These are phyloP conservation scores for Boletus bicolor DNA, from an alignment of 768 basidiomycete genomes.

Conservation along the genomic window DNA sequence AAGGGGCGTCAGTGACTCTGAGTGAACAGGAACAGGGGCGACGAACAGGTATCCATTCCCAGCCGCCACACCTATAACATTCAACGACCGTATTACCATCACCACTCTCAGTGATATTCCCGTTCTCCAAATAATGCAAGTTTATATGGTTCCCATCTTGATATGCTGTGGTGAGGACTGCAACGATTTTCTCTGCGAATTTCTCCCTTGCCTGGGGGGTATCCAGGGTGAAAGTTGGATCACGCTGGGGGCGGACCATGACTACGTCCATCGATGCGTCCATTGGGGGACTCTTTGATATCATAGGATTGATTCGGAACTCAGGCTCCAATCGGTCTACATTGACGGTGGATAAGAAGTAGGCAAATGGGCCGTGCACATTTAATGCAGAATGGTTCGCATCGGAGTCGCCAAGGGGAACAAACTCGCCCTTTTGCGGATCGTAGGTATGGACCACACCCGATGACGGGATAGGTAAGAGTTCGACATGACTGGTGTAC, in stretches of 20 bases:
- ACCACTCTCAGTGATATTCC: constrained; percentile 39
- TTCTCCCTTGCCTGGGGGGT: constrained; percentile 39
- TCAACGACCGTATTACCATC: constrained; percentile 64
- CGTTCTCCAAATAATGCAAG: constrained; percentile 50
- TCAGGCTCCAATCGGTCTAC: constrained; percentile 82
- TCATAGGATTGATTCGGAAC: constrained; percentile 74
- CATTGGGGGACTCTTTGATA: constrained; percentile 42
- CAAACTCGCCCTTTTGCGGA: constrained; percentile 45
- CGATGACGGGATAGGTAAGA: constrained; percentile 45
- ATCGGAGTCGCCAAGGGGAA: constrained; percentile 37
- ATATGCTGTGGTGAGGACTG: constrained; percentile 69
- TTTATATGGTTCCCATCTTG: constrained; percentile 68
- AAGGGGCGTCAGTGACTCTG: constrained; percentile 2
- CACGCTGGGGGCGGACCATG: constrained; percentile 67
- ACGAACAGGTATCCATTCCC: constrained; percentile 85
- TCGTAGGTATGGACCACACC: constrained; percentile 60
- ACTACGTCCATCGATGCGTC: constrained; percentile 66
- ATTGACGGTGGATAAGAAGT: constrained; percentile 80
- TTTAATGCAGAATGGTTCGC: constrained; percentile 38
- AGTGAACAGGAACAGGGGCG: not conserved
- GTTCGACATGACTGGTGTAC: constrained; percentile 58
- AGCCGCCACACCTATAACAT: constrained; percentile 72
- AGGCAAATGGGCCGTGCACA: constrained; percentile 76
- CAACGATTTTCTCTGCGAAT: constrained; percentile 54
- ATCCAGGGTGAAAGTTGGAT: constrained; percentile 45